Base-by-base conservation (phyloP, 2,329 filamentous ascomycete species). In the Pseudogymnoascus sp. region DNA sequence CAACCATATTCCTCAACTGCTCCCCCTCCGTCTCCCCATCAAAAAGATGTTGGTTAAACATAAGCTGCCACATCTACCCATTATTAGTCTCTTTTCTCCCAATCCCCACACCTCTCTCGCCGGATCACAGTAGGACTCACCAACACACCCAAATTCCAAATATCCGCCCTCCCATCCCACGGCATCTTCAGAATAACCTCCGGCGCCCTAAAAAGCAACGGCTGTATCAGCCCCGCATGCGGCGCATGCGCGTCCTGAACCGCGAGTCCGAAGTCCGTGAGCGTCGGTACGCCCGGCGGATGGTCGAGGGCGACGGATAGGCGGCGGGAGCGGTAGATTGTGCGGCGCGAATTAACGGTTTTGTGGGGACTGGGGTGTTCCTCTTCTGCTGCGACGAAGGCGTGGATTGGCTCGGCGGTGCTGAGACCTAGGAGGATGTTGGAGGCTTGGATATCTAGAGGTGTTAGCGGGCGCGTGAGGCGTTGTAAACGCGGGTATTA, bases 1-100 rank as follows among this genome's bases (percentile, higher is more conserved):
- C 74, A 63, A 77, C 76, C 71, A 79, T 79, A 66, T 78, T 70
- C 2, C 76, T 74, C 6, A 79, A 62, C 62, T 79, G 75, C 61
- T 69, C 56, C 37, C 75, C 69, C 68, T 72, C 68, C 38, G 78
- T 16, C 22, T 62, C 60, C 19, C 41, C 59, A 31, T 40, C 61
- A 7, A 56, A 33, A 41, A 60, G 38, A 28, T 56, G 37, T 31
- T 41, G 41, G 14, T 41, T 46, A 53, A 66, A 67, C 40, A 63
- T 11, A 16, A 53, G 43, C 43, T 28, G 24, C 43, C 43, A 53
- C 6, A 28, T 53, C 43, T 53, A 6, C 5, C 12, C 43, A 28
- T 4, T 2, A 26, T 53, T 16, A 53, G 43, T 24, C 43, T 16
- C 4, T n/a, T 6, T 53, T 8, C 7, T 10, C 2, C 5, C 22